phyloP scores from a whole-genome alignment of 768 basidiomycete species.

The Phylloporus arenicola region DNA sequence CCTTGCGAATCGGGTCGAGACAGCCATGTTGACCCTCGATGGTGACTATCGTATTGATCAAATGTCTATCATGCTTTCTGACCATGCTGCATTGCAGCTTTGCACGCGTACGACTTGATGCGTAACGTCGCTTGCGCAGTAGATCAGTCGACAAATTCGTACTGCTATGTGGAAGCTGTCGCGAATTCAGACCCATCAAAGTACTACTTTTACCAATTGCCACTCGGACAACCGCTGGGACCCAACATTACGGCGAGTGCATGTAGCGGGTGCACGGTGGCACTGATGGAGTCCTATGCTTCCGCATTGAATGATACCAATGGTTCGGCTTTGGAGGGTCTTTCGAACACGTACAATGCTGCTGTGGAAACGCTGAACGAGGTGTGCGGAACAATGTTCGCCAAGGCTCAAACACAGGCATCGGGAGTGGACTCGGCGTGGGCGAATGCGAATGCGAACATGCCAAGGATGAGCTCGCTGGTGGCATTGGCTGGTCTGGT shows the following conservation, averaged over 20 bases:
- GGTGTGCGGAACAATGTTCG: slow-evolving; percentile 51
- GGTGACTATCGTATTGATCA: slow-evolving; percentile 36
- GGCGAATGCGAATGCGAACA: slow-evolving; percentile 1
- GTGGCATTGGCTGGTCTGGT: slow-evolving; percentile 9
- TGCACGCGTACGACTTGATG: slow-evolving; percentile 61
- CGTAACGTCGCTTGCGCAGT: slow-evolving; percentile 54
- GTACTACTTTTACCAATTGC: slow-evolving; percentile 67
- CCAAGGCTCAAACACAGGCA: slow-evolving; percentile 13
- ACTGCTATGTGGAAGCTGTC: slow-evolving; percentile 71
- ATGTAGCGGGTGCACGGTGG: slow-evolving; percentile 63
- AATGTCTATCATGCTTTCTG: neutral
- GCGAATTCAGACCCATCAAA: slow-evolving; percentile 54
- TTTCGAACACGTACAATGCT: slow-evolving; percentile 44
- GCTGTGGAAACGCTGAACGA: slow-evolving; percentile 43
- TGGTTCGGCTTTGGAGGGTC: slow-evolving; percentile 31
- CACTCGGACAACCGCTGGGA: slow-evolving; percentile 53
- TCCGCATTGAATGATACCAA: slow-evolving; percentile 35
- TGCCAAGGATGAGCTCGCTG: slow-evolving; percentile 5
- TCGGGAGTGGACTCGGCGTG: slow-evolving; percentile 10
- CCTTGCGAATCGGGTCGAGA: slow-evolving; percentile 43
- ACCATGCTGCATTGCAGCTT: slow-evolving; percentile 33
- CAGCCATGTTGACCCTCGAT: slow-evolving; percentile 49
- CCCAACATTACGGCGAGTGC: slow-evolving; percentile 39
- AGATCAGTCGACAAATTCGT: slow-evolving; percentile 53
- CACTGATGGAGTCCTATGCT: slow-evolving; percentile 51